Evolutionary conservation across 805 yeast genomes (phyloP).

Genomic region (Nakazawaea molendinolei): DNA sequence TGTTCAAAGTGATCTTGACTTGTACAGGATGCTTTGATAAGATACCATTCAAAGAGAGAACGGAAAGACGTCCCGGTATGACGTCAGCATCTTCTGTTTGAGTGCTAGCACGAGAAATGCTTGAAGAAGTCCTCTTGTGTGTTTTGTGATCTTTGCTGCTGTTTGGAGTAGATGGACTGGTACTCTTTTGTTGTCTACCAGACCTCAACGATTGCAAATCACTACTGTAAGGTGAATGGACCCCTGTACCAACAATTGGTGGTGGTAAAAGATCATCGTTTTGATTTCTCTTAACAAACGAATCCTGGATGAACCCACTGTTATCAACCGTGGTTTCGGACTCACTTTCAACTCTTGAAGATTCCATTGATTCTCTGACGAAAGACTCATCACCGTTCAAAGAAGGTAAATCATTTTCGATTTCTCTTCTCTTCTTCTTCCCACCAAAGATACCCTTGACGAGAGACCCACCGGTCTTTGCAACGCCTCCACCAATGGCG

Average conservation of each 20-base stretch:
- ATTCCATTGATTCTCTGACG: constrained; percentile 8
- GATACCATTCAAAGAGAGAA: constrained; percentile 30
- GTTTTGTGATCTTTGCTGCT: constrained; percentile 1
- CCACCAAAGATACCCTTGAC: constrained; percentile 40
- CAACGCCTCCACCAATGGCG: constrained; percentile 33
- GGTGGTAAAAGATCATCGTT: constrained; percentile 15
- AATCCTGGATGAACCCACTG: constrained; percentile 43
- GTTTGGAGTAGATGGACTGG: background rate
- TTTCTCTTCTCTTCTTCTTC: constrained; percentile 15
- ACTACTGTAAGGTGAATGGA: constrained; percentile 17
- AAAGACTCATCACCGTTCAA: constrained; percentile 1
- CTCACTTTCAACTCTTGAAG: constrained; percentile 27
- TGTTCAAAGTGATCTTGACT: constrained; percentile 47
- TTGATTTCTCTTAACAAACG: constrained; percentile 25
- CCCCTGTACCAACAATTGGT: constrained; percentile 10
- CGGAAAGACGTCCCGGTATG: constrained; percentile 48
- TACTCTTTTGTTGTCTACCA: constrained; percentile 15
- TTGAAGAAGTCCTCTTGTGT: constrained; percentile 15
- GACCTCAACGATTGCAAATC: constrained; percentile 34
- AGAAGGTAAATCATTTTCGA: constrained; percentile 8
- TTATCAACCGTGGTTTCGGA: constrained; percentile 33
- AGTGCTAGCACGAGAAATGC: constrained; percentile 30
- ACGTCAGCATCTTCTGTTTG: constrained; percentile 25
- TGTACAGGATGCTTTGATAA: constrained; percentile 27
- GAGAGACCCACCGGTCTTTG: constrained; percentile 37